Evolutionary conservation across 805 yeast species (phyloP).

Genomic region (Metschnikowia lunata): DNA sequence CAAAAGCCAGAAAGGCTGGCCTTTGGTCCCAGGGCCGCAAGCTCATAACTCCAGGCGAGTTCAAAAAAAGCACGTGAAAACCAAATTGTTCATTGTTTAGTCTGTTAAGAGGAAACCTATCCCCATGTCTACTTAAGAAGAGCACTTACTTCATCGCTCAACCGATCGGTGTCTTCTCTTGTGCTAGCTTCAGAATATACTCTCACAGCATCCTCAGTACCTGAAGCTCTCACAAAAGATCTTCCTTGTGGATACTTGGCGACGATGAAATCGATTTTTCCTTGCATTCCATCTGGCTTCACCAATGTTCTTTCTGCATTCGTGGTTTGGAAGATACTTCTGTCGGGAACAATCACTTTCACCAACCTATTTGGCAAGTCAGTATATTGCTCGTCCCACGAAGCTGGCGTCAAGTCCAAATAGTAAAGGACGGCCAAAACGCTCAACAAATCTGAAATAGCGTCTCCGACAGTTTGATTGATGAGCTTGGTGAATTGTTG

Average conservation of each 20-base stretch:
- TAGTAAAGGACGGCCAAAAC: constrained; percentile 62
- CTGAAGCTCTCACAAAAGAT: constrained; percentile 93
- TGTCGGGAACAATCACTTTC: constrained; percentile 79
- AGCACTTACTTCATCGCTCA: constrained; percentile 27
- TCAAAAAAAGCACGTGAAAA: constrained; percentile 39
- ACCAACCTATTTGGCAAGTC: constrained; percentile 85
- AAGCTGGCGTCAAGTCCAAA: constrained; percentile 53
- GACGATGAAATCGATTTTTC: constrained; percentile 62
- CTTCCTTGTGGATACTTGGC: constrained; percentile 57
- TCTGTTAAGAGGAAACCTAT: too few species aligned
- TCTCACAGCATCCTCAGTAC: constrained; percentile 96
- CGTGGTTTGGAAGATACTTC: constrained; percentile 74
- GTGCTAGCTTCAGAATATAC: constrained; percentile 85
- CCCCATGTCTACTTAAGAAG: constrained; percentile 15
- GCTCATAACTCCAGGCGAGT: constrained; percentile 73
- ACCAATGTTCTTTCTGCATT: constrained; percentile 84
- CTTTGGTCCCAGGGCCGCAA: constrained; percentile 59
- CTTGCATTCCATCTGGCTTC: constrained; percentile 76
- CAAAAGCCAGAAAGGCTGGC: constrained; percentile 56
- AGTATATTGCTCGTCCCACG: constrained; percentile 73
- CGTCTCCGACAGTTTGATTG: constrained; percentile 98
- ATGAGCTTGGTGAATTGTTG: constrained; percentile 63
- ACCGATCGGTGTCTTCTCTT: constrained; percentile 25
- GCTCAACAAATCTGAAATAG: constrained; percentile 84
- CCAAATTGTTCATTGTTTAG: too few species aligned